Percentiles rank a stretch among this genome's conserved stretches.
phyloP scores from a whole-genome alignment of 352 stramenopile genomes.

The Phytopythium vexans region DNA sequence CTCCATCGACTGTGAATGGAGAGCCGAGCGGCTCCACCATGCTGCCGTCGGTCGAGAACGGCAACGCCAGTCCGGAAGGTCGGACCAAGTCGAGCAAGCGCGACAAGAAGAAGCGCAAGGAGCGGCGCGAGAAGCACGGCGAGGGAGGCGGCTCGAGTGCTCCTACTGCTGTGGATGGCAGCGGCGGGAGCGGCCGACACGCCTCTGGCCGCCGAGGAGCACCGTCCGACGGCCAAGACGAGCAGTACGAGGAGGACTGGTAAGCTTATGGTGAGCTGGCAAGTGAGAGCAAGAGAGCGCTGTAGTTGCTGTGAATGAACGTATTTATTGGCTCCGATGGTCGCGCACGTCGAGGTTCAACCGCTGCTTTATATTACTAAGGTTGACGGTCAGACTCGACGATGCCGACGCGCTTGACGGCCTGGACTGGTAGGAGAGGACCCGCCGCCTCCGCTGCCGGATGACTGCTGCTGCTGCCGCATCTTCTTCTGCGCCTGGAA shows the following conservation, averaged over 20 bases:
- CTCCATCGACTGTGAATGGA: neutral
- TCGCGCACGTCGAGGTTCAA: neutral
- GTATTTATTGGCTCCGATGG: slow-evolving; percentile 11
- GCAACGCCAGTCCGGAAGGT: slow-evolving; percentile 8
- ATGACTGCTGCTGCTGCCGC: slow-evolving; percentile 35
- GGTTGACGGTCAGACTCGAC: slow-evolving; percentile 13
- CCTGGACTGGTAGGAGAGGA: slow-evolving; percentile 6
- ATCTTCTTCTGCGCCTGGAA: slow-evolving; percentile 91
- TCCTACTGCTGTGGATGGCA: neutral
- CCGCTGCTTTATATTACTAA: neutral
- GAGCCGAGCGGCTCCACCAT: neutral
- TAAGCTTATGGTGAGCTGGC: neutral
- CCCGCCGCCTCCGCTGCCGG: slow-evolving; percentile 6
- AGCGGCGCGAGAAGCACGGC: slow-evolving; percentile 30
- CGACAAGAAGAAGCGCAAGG: slow-evolving; percentile 61
- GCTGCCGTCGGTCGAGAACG: slow-evolving; percentile 17
- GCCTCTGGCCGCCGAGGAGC: neutral
- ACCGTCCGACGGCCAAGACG: slow-evolving; percentile 1
- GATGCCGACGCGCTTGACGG: slow-evolving; percentile 29
- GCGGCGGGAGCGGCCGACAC: slow-evolving; percentile 8
- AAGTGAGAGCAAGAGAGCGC: too few species aligned
- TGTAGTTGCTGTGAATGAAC: neutral
- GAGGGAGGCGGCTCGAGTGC: slow-evolving; percentile 1
- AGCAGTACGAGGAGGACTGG: slow-evolving; percentile 7
- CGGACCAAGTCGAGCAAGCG: slow-evolving; percentile 48